Evolutionary conservation across 2,329 filamentous ascomycete species (phyloP), one percentile per base, ranked within the genome.

Genomic region (Calonectria henricotiae): DNA sequence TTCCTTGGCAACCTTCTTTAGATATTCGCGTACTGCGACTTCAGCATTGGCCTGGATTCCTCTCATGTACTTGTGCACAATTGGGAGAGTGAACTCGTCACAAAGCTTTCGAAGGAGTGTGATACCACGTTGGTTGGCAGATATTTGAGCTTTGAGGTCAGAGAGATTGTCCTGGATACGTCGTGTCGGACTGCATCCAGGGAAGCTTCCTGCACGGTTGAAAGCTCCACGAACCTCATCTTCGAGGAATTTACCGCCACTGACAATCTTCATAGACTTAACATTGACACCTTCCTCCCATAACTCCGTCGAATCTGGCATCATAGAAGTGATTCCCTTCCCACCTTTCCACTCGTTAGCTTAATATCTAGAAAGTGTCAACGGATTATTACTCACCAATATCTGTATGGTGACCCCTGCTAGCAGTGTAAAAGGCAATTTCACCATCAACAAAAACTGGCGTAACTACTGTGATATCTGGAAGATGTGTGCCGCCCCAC

Each of bases 241-340:
- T 44, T 83, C 82, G 23, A 81, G 76, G 61, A 84, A 84, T 11
- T 79, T 68, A 27, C 81, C 80, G 15, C 77, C 75, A 9, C 79
- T 83, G 41, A 83, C 80, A 7, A 83, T 79, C 67, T 82, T 82
- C 76, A 83, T 80, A 0, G 81, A 78, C 6, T 79, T 79, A 37
- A 85, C 82, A 12, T 79, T 81, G 39, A 83, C 79, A 5, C 85
- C 85, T 65, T 86, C 85, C 69, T 86, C 81, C 82, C 83, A 86
- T 4, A 86, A 73, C 70, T 82, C 79, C 11, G 76, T 83, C 8
- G 80, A 82, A 41, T 84, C 81, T 3, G 84, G 82, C 71, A 82
- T 82, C 84, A 85, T 85, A 5, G 80, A 82, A 3, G 80, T 82
- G 9, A 81, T 82, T 5, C 80, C 79, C 23, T 81, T 81, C 1